phyloP scores from a whole-genome alignment of 2,329 filamentous ascomycete species.

The Chaetothyriales sp. region DNA sequence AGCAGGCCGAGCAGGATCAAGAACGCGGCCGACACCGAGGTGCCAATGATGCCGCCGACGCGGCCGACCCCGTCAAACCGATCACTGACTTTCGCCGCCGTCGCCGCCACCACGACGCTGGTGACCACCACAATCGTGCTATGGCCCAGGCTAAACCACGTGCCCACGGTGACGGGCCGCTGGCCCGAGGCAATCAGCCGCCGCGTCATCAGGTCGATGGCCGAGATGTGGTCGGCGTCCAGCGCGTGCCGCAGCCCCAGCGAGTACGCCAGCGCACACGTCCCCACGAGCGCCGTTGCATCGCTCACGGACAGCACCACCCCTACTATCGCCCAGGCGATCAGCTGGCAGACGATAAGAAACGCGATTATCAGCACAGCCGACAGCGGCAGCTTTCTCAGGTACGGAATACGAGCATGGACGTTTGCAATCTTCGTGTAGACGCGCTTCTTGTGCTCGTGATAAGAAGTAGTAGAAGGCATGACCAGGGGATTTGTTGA shows the following conservation, averaged over 20 bases:
- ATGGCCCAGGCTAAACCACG: constrained; percentile 86
- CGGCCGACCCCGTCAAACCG: constrained; percentile 66
- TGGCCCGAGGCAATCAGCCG: constrained; percentile 74
- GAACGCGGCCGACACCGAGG: constrained; percentile 69
- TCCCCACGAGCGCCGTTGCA: constrained; percentile 46
- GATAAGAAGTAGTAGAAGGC: neutral
- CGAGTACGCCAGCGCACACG: constrained; percentile 72
- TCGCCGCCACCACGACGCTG: constrained; percentile 81
- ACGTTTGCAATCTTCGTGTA: constrained; percentile 1
- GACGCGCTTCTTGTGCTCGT: neutral
- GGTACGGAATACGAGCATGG: constrained; percentile 33
- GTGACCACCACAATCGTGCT: constrained; percentile 86
- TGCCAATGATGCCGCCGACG: constrained; percentile 79
- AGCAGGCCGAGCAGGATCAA: constrained; percentile 67
- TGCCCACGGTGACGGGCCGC: constrained; percentile 78
- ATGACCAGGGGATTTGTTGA: too few species aligned
- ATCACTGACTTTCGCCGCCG: constrained; percentile 64
- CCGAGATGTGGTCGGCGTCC: constrained; percentile 85
- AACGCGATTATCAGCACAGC: constrained; percentile 43
- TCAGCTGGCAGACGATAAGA: constrained; percentile 38
- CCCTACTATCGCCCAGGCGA: constrained; percentile 44
- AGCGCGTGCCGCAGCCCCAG: constrained; percentile 87
- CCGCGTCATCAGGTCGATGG: constrained; percentile 89
- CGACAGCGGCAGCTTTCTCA: constrained; percentile 41
- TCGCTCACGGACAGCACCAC: constrained; percentile 32